A percentile compares a stretch with the other conserved stretches of the same genome.
These are phyloP conservation scores for Penicillium sp. DNA, from an alignment of 2,329 filamentous ascomycete genomes.

Conservation along the genomic window DNA sequence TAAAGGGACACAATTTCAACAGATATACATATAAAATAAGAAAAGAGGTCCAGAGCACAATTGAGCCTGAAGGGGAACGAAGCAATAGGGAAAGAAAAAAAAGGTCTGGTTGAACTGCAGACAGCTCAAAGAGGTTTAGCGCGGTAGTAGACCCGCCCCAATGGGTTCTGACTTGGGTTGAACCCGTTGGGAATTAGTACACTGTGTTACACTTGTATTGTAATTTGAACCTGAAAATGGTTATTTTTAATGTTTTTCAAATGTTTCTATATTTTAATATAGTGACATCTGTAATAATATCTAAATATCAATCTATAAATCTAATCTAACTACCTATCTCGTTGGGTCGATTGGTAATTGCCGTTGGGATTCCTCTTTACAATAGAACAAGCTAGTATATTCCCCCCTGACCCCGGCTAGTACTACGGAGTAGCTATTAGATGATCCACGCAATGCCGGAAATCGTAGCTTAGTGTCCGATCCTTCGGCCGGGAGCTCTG, in stretches of 20 bases:
- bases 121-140: conserved; percentile 37
- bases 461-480: conserved; percentile 4
- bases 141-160: conserved; percentile 25
- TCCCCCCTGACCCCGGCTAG: background rate
- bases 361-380: background rate
- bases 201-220: conserved; percentile 1
- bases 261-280: background rate
- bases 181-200: conserved; percentile 11
- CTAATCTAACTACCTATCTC: background rate
- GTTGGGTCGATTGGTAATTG: background rate
- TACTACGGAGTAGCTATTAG: no score
- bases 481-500: conserved; percentile 9
- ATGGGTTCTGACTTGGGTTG: conserved; percentile 18
- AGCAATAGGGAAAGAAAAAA: conserved; percentile 15
- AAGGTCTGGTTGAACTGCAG: conserved; percentile 34
- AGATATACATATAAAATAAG: conserved; percentile 10
- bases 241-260: background rate
- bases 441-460: conserved; percentile 5
- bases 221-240: background rate
- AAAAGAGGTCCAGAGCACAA: conserved; percentile 14
- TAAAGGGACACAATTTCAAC: conserved; percentile 9
- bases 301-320: background rate
- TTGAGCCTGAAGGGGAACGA: conserved; percentile 4
- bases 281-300: background rate
- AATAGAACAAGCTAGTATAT: background rate